phyloP scores from a whole-genome alignment of 306 rosid genomes.

The Malus asiatica region DNA sequence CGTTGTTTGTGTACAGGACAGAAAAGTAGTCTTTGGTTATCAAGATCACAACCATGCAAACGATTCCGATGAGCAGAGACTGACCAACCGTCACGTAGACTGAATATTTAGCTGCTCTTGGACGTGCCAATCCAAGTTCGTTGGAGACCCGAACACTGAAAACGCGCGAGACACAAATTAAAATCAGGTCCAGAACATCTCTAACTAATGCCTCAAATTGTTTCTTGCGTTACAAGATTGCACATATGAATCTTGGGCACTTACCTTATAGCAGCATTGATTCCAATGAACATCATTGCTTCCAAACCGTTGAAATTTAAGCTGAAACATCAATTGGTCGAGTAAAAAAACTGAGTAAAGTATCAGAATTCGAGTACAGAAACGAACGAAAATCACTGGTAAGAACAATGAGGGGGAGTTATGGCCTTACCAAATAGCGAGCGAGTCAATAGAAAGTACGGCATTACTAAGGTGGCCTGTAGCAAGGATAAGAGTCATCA shows the following conservation, averaged over 20 bases:
- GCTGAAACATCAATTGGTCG: conserved; percentile 31
- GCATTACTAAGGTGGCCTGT: conserved; percentile 77
- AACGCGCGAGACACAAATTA: background rate
- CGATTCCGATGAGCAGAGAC: conserved; percentile 62
- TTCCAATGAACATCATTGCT: conserved; percentile 74
- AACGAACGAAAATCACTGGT: background rate
- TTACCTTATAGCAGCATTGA: conserved; percentile 87
- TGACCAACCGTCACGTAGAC: conserved; percentile 58
- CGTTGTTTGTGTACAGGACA: conserved; percentile 50
- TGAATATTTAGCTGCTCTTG: conserved; percentile 68
- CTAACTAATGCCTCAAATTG: background rate
- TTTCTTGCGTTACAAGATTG: background rate
- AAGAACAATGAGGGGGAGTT: background rate
- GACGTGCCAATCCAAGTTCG: conserved; percentile 68
- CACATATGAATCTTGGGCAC: background rate
- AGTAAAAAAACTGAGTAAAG: background rate
- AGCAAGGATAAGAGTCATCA: conserved; percentile 63
- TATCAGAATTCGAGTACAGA: background rate
- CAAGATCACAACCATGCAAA: conserved; percentile 47
- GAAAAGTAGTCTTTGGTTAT: conserved; percentile 41
- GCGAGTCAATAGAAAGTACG: conserved; percentile 64
- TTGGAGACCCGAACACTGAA: conserved; percentile 58
- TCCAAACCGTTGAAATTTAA: conserved; percentile 74
- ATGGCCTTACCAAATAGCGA: conserved; percentile 67
- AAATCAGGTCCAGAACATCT: background rate